Base-by-base conservation (phyloP, 1,284 basidiomycete genomes). In the Clitocybe nebularis region DNA sequence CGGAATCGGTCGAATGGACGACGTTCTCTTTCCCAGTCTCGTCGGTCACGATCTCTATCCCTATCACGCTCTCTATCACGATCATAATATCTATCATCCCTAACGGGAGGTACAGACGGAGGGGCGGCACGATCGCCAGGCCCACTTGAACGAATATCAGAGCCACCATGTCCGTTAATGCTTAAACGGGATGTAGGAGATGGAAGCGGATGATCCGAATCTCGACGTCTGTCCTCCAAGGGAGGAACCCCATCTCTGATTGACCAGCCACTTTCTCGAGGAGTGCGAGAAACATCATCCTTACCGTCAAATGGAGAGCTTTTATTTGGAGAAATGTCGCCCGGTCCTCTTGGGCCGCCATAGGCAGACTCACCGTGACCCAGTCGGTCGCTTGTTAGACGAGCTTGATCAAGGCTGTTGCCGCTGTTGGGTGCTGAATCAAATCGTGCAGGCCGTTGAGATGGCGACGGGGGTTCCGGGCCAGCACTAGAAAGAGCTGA, bases 21-120 rank as follows among this genome's bases (percentile, higher is more conserved):
- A 49, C 70, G 62, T 37, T 68, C 67, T 44, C 62, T 58, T 49
- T 58, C 57, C 53, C 60, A 59, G 45, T 64, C 63, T 47, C 68
- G 55, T 19, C 56, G 55, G 45, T 57, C 53, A 33, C 60, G 54
- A 32, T 63, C 57, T 39, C 58, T 58, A 33, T 58, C 50, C 47
- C 49, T 56, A 13, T 62, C 58, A 44, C 62, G 58, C 38, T 66
- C 64, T 46, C 58, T 59, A 39, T 61, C 63, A 24, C 61, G 57
- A 42, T 55, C 52, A 43, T 44, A 49, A 40, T 43, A 49, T 41
- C 51, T 54, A 25, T 59, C 53, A 39, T 59, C 55, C 36, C 58
- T 37, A 16, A 46, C 36, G 24, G 56, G 55, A 32, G 36, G 29
- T 17, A 45, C 38, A 26, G 56, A 54, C 33, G 36, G 29, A 22